Base-by-base conservation (phyloP, 1,284 basidiomycete species). In the Ganoderma lucidum region DNA sequence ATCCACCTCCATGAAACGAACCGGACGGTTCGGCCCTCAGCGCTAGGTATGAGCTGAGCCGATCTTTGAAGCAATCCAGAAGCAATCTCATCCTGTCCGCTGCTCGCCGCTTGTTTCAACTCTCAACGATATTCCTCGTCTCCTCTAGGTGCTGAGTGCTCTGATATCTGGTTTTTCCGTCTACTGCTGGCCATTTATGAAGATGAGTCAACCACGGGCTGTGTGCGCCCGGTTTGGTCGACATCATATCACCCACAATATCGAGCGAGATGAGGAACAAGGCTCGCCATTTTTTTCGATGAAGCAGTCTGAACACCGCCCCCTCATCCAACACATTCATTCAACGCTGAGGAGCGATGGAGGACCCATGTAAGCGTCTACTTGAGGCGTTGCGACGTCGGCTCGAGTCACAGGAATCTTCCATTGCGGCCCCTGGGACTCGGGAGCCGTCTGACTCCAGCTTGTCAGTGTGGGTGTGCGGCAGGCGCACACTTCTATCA, bases 331-430 rank as follows among this genome's bases (percentile, higher is more conserved):
- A 56, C 53, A 19, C 51, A 32, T 17, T 56, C 53, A 56, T 30
- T 63, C 61, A 48, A 62, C 4, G 35, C 23, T 23, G 37, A 37
- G 60, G 60, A 39, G 39, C 42, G 23, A 42, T 61, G 58, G 45
- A 23, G 58, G 42, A 58, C 3, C 23, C 30, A 32, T 6, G 55
- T 39, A 6, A 60, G n/a, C 58, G 58, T 59, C 39, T 19, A 17
- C 3, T 6, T 32, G 37, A 23, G 19, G 30, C 39, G 28, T 28
- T 48, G 35, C 59, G 66, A 63, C 56, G 30, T 15, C n/a, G 23
- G 61, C 66, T 63, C 61, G 66, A 67, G 66, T 67, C 66, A 67
- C 32, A 37, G 42, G 39, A 56, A 23, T 59, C 42, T 63, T 67
- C 67, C 55, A 58, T 64, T 45, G 59, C 53, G 51, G 14, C 51